These are phyloP conservation scores for Basidiobolus meristosporus DNA, from an alignment of 371 early-diverging fungal species.

Conservation along the genomic window DNA sequence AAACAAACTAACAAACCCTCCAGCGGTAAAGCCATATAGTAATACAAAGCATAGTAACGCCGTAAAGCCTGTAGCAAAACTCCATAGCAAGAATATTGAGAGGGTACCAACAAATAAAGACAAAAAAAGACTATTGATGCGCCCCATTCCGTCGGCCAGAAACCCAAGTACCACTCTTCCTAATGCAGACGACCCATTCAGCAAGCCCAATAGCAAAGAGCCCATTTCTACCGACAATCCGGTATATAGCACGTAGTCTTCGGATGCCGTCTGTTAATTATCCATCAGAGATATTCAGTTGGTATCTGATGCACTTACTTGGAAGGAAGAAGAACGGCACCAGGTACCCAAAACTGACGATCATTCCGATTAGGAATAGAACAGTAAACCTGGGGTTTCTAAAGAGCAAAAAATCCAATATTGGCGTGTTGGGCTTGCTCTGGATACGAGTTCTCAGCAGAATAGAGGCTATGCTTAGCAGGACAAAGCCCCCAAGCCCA, in stretches of 20 bases:
- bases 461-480: slow-evolving; percentile 16
- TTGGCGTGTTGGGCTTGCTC: too few relatives aligned
- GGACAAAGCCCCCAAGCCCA: slow-evolving; percentile 25
- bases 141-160: slow-evolving; percentile 27
- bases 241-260: slow-evolving; percentile 14
- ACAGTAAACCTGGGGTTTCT: too few relatives aligned
- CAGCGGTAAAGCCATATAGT: slow-evolving; percentile 34
- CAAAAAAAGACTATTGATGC: slow-evolving; percentile 23
- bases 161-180: slow-evolving; percentile 27
- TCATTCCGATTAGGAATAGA: too few relatives aligned
- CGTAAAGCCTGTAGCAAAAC: slow-evolving; percentile 19
- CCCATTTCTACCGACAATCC: slow-evolving; percentile 11
- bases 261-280: too few relatives aligned
- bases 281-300: too few relatives aligned
- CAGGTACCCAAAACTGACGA: slow-evolving; percentile 9
- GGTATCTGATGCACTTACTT: too few relatives aligned
- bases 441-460: too few relatives aligned
- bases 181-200: slow-evolving; percentile 25
- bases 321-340: slow-evolving; percentile 11
- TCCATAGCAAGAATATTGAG: slow-evolving; percentile 33
- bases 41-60: slow-evolving; percentile 24
- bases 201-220: slow-evolving; percentile 22
- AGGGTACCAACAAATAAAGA: slow-evolving; percentile 19
- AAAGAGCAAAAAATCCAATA: too few relatives aligned
- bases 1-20: slow-evolving; percentile 24